Base-by-base conservation (phyloP, 495 filamentous ascomycete species). In the Clohesyomyces aquaticus region DNA sequence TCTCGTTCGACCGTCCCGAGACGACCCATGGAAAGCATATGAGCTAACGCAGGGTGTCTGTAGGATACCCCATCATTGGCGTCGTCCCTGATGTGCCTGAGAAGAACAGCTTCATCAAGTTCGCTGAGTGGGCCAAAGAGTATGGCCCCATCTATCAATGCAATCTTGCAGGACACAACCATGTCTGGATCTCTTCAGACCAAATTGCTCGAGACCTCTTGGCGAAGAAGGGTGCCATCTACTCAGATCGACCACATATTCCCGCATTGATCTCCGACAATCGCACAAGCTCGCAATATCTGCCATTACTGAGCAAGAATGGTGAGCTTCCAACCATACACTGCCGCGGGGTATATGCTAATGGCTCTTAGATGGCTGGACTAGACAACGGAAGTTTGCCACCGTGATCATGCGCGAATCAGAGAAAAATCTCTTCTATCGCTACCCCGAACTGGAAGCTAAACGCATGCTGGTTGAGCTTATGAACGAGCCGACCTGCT, bases 91-190 rank as follows among this genome's bases (percentile, higher is more conserved):
- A 87, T 65, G 65, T 87, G 3, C 85, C 84, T 1, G 66, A 72
- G 28, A 71, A 81, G 19, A 66, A 72, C 18, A 71, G 80, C 9
- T 86, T 81, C 78, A 64, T 82, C 35, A 82, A 87, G 68, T 85
- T 88, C 56, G 76, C 83, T 42, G 81, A 84, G 64, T 89, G 86
- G 87, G 78, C 78, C 43, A 77, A 83, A 47, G 71, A 80, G 60
- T 88, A 86, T 66, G 87, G 86, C 0, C 82, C 84, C 2, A 82
- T 89, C 42, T 88, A 85, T 68, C 77, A 84, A 61, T 76, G 82
- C 18, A 75, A 83, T 49, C 78, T 86, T 12, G 84, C 82, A 29
- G 83, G 83, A 12, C 77, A 75, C 45, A 78, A 77, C 18, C 78
- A 85, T 50, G 82, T 88, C 41, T 82, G 86, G 72, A 82, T 89